Evolutionary conservation across 108 stramenopile species (phyloP), one percentile per base, ranked within the genome.

Genomic region (Stephanodiscus minutulus): DNA sequence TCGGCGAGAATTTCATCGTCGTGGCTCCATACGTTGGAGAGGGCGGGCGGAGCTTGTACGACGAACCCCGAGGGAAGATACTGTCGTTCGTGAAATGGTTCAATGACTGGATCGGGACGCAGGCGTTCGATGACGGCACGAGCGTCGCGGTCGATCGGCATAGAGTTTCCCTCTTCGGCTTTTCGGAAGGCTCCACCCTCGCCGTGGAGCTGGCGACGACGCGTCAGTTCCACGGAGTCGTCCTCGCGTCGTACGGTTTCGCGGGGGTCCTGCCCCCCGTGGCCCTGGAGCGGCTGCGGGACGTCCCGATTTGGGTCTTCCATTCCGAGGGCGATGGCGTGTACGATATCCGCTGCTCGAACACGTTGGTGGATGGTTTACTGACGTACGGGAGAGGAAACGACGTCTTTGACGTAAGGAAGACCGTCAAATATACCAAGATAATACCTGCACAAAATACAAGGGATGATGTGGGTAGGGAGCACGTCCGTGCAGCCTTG

Each of bases 171-270:
- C 56, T 93, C 12, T 89, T 93, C 74, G 92, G 92, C 1, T 94
- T 94, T 66, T 87, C 86, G 5, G 92, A 94, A 63, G 92, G 92
- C 11, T 87, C 92, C 27, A 94, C 88, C 18, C 84, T 90, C 11
- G 88, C 86, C 7, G 82, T 94, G 10, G 92, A 94, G 49, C 64
- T 94, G 37, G 66, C 84, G 49, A 94, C 92, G 11, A 91, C 92
- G 4, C 64, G 78, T 55, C 64, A 81, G 48, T 94, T 94, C 69
- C 54, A 72, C 18, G 87, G 72, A 2, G 80, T 77, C 21, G 77
- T 90, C 12, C 50, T 90, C 55, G 84, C 84, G 35, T 80, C 87
- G 25, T 94, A 91, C 66, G 92, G 92, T 1, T 94, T 88, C 70
- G 79, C 77, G 31, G 92, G 92, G 4, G 59, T 73, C 5, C 66